A percentile compares a stretch with the other conserved stretches of the same genome.
Conservation (phyloP, 2,329 filamentous ascomycete genomes). For the Sporothrix brasiliensis region DNA sequence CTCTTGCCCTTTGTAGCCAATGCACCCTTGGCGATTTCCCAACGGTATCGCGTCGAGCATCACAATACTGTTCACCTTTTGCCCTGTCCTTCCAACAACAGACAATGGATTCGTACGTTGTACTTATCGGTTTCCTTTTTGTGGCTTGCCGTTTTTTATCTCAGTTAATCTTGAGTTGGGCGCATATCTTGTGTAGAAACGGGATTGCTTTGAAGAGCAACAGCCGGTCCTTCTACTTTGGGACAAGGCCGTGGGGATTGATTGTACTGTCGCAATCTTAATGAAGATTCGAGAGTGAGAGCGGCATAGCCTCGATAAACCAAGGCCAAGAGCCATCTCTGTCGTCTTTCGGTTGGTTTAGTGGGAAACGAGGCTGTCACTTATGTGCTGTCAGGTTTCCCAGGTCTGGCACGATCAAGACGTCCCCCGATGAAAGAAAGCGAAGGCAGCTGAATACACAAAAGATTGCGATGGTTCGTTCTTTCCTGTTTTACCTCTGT, state of each 20-base stretch:
- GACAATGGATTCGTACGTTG: not conserved
- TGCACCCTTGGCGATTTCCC: not conserved
- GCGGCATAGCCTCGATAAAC: not conserved
- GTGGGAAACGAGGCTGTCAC: not conserved
- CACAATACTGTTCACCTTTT: not conserved
- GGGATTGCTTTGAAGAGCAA: conserved; percentile 10
- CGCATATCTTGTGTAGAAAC: not conserved
- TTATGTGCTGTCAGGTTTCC: not conserved
- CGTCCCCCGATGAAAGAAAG: not conserved
- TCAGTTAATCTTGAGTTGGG: not conserved
- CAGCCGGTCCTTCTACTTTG: conserved; percentile 30
- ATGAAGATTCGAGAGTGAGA: not conserved
- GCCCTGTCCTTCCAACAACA: not conserved
- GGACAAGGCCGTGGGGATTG: conserved; percentile 26
- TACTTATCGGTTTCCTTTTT: not conserved
- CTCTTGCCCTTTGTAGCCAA: not conserved
- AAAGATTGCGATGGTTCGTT: not conserved
- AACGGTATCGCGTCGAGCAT: not conserved
- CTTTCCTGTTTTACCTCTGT: not conserved
- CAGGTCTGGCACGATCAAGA: not conserved
- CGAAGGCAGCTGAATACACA: conserved; percentile 9
- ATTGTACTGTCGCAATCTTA: conserved; percentile 24
- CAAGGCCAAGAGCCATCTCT: not conserved
- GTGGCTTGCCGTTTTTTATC: not conserved
- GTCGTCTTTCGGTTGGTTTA: not conserved